Conservation (phyloP, 225 moss, liverwort and hornwort genomes). For the Physcomitrellopsis africana region DNA sequence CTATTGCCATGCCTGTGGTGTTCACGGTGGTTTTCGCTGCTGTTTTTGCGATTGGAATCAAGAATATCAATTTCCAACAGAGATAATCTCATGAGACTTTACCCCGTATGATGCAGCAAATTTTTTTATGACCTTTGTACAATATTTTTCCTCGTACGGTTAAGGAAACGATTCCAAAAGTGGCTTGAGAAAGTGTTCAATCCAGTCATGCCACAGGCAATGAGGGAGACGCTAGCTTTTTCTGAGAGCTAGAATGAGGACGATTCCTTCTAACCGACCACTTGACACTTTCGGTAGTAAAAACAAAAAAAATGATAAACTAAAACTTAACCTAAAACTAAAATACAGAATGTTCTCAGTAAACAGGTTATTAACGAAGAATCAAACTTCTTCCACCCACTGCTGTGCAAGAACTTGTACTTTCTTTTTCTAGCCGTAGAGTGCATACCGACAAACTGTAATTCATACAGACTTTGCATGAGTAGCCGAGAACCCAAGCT, state of each 20-base stretch:
- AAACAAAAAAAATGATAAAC: no score
- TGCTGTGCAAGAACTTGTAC: not conserved
- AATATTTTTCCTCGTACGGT: slow-evolving; percentile 28
- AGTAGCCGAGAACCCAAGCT: no score
- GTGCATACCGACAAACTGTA: no score
- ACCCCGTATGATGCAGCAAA: not conserved
- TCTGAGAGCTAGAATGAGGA: slow-evolving; percentile 18
- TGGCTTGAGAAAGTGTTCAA: slow-evolving; percentile 29
- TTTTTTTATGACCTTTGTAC: slow-evolving; percentile 28
- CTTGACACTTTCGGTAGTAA: no score
- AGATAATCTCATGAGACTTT: slow-evolving; percentile 27
- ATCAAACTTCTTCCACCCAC: slow-evolving; percentile 17
- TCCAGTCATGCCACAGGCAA: slow-evolving; percentile 7
- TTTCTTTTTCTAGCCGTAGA: no score
- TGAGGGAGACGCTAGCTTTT: slow-evolving; percentile 14
- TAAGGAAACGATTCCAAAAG: not conserved
- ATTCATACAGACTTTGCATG: no score
- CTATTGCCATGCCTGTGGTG: slow-evolving; percentile 62
- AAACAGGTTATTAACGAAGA: slow-evolving; percentile 6
- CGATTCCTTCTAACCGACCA: slow-evolving; percentile 26
- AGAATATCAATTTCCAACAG: slow-evolving; percentile 63
- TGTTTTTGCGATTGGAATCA: slow-evolving; percentile 63
- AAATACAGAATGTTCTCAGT: not conserved
- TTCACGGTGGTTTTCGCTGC: slow-evolving; percentile 57
- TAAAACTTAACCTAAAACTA: no score